phyloP scores from a whole-genome alignment of 129 eudicot species.

The Pulicaria dysenterica region DNA sequence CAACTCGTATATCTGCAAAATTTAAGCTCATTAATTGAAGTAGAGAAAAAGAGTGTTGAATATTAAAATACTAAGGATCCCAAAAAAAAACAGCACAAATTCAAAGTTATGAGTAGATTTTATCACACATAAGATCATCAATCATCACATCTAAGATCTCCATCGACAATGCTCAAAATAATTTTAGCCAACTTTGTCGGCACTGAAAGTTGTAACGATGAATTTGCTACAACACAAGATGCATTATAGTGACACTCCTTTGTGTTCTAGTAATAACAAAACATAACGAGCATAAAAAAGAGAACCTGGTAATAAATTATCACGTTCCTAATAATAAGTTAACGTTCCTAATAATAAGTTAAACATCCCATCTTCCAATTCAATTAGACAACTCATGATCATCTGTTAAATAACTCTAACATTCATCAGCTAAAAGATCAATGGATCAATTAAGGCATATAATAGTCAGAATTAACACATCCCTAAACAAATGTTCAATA shows the following conservation, averaged over 20 bases:
- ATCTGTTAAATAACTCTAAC: no score
- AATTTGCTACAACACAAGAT: background rate
- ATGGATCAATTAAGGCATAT: background rate
- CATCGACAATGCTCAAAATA: no score
- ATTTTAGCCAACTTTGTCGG: no score
- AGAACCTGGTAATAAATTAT: background rate
- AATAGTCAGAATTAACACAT: background rate
- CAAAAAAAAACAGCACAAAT: background rate
- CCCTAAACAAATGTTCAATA: background rate
- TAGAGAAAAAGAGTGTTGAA: background rate
- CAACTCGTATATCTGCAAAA: constrained; percentile 28
- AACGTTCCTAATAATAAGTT: background rate
- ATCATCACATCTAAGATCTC: no score
- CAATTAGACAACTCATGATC: background rate
- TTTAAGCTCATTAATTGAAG: background rate
- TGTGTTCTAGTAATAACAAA: constrained; percentile 12
- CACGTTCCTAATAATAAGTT: background rate
- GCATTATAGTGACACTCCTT: background rate
- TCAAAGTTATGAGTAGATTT: background rate
- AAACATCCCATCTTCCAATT: constrained; percentile 2
- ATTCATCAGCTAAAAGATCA: background rate
- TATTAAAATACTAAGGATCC: background rate
- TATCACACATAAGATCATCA: background rate
- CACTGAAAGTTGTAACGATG: background rate
- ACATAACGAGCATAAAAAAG: background rate